Conservation (phyloP, 768 basidiomycete species). For the Boletus rubropictus region DNA sequence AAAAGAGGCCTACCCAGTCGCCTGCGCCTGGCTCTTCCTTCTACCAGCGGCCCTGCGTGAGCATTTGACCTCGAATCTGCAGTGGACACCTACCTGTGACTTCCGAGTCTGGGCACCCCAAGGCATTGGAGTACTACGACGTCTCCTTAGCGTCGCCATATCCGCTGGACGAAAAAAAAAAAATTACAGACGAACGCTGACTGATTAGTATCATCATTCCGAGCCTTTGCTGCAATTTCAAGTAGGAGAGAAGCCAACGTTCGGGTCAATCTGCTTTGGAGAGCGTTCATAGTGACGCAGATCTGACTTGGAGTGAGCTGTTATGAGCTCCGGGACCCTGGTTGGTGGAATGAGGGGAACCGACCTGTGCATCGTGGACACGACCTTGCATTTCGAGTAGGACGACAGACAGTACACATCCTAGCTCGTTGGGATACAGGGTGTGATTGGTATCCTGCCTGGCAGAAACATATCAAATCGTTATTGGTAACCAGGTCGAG, state of each 20-base stretch:
- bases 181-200: neutral
- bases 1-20: conserved; percentile 10
- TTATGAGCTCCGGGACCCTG: neutral
- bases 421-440: too few species aligned
- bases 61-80: neutral
- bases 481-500: too few species aligned
- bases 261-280: conserved; percentile 10
- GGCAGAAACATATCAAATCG: too few species aligned
- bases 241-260: neutral
- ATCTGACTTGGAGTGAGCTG: conserved; percentile 16
- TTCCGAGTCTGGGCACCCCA: conserved; percentile 7
- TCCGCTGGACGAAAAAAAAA: neutral
- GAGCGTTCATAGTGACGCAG: neutral
- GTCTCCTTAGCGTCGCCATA: conserved; percentile 21
- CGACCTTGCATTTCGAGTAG: too few species aligned
- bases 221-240: conserved; percentile 8
- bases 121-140: conserved; percentile 5
- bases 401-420: too few species aligned
- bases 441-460: too few species aligned
- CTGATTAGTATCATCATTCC: neutral
- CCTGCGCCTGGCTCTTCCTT: conserved; percentile 11
- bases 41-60: conserved; percentile 6
- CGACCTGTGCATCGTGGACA: neutral
- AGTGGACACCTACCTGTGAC: conserved; percentile 8
- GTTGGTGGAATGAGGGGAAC: neutral